These are phyloP conservation scores for Xylaria sp. DNA, from an alignment of 2,329 filamentous ascomycete genomes.

Conservation along the genomic window DNA sequence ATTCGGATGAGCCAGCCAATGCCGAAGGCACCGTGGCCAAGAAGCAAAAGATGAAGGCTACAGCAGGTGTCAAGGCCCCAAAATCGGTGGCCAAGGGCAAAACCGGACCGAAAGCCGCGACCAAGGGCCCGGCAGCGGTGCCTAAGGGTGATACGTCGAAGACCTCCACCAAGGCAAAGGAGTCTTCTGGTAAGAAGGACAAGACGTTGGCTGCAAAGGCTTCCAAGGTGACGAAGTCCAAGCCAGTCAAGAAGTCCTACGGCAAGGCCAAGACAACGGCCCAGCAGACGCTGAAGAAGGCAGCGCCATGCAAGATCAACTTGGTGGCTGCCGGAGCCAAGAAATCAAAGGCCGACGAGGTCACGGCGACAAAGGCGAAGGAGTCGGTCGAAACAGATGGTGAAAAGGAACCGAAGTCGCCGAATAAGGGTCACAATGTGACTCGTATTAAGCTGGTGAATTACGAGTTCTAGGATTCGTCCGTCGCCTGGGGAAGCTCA, in stretches of 20 bases:
- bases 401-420: slow-evolving; percentile 16
- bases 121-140: slow-evolving; percentile 32
- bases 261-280: slow-evolving; percentile 18
- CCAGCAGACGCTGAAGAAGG: slow-evolving; percentile 18
- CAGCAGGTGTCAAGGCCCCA: slow-evolving; percentile 35
- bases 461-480: too few relatives aligned
- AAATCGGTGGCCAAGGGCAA: slow-evolving; percentile 31
- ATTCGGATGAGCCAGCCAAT: slow-evolving; percentile 40
- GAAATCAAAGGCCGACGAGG: slow-evolving; percentile 10
- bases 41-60: slow-evolving; percentile 44
- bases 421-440: slow-evolving; percentile 26
- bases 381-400: slow-evolving; percentile 7
- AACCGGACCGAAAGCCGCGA: slow-evolving; percentile 31
- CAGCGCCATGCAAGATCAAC: slow-evolving; percentile 21
- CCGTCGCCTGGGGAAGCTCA: too few relatives aligned
- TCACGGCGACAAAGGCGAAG: slow-evolving; percentile 8
- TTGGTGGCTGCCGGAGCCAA: slow-evolving; percentile 24
- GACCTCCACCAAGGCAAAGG: slow-evolving; percentile 36
- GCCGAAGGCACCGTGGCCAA: slow-evolving; percentile 31
- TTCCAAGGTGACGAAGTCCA: slow-evolving; percentile 27
- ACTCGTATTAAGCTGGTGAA: slow-evolving; percentile 30
- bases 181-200: slow-evolving; percentile 24
- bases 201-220: slow-evolving; percentile 23
- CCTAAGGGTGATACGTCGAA: slow-evolving; percentile 37
- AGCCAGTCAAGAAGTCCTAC: slow-evolving; percentile 30